Conservation (phyloP, 257 asterid genomes). For the Jacaranda mimosifolia region DNA sequence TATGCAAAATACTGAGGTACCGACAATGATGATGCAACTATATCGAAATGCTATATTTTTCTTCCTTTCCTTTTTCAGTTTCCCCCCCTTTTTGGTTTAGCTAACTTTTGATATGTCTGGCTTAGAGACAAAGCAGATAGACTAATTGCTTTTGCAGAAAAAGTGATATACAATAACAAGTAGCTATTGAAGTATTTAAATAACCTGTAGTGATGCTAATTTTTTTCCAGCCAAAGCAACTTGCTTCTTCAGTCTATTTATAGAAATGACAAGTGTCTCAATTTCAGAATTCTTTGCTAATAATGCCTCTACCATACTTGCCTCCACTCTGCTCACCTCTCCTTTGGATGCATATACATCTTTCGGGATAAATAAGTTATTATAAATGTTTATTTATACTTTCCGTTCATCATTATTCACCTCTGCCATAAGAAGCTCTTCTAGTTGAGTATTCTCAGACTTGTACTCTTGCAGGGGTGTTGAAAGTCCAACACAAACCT, state of each 20-base stretch:
- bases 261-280: conserved; percentile 79
- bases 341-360: conserved; percentile 77
- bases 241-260: conserved; percentile 89
- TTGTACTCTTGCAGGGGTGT: conserved; percentile 97
- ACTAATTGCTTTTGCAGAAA: conserved; percentile 20
- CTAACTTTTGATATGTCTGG: conserved; percentile 19
- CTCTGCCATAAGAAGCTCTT: conserved; percentile 96
- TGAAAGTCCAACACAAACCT: conserved; percentile 99
- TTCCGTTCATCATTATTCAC: conserved; percentile 50
- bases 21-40: conserved; percentile 18
- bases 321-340: conserved; percentile 84
- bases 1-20: conserved; percentile 21
- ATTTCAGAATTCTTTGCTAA: conserved; percentile 98
- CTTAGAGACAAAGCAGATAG: conserved; percentile 27
- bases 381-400: conserved; percentile 15
- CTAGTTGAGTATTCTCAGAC: conserved; percentile 97
- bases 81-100: neutral
- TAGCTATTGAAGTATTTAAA: conserved; percentile 25
- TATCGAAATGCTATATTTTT: conserved; percentile 22
- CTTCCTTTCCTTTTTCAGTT: conserved; percentile 7
- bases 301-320: too few relatives aligned
- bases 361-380: conserved; percentile 51
- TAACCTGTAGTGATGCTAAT: conserved; percentile 89
- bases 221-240: conserved; percentile 91
- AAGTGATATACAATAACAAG: conserved; percentile 26